Evolutionary conservation across 257 asterid genomes (phyloP).

Genomic region (Rauvolfia tetraphylla): DNA sequence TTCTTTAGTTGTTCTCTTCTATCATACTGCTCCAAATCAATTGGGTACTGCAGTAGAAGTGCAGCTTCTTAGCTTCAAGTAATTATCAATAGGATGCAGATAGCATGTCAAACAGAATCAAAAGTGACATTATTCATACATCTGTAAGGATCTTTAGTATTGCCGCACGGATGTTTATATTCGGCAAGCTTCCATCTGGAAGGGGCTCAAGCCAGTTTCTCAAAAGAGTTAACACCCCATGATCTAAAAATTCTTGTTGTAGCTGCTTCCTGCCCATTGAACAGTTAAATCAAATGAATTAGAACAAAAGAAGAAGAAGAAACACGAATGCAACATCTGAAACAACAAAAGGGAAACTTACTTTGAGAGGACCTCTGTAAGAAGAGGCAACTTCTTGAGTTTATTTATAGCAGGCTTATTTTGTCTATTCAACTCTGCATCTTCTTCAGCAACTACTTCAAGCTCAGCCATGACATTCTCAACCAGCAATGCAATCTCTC

Average conservation of each 20-base stretch:
- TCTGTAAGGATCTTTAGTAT: conserved; percentile 75
- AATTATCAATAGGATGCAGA: not conserved
- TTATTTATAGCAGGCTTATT: conserved; percentile 85
- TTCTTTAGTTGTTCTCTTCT: conserved; percentile 79
- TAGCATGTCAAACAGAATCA: not conserved
- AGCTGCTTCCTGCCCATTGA: conserved; percentile 71
- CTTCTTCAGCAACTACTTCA: conserved; percentile 90
- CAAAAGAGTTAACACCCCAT: conserved; percentile 77
- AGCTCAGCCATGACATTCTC: conserved; percentile 95
- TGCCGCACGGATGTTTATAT: conserved; percentile 86
- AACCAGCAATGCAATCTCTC: conserved; percentile 79
- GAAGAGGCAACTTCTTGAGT: conserved; percentile 81
- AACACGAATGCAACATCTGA: not conserved
- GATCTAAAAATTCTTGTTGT: conserved; percentile 92
- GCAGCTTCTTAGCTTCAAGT: conserved; percentile 27
- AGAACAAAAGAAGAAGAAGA: not conserved
- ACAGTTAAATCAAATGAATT: not conserved
- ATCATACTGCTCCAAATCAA: conserved; percentile 79
- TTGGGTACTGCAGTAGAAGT: conserved; percentile 65
- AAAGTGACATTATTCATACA: conserved; percentile 34
- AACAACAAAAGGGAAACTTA: conserved; percentile 33
- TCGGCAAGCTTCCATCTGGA: conserved; percentile 97
- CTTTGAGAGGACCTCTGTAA: conserved; percentile 86
- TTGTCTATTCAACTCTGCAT: conserved; percentile 81
- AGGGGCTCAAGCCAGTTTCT: conserved; percentile 95